Evolutionary conservation across 2,329 filamentous ascomycete species (phyloP).

Genomic region (Madurella mycetomatis): DNA sequence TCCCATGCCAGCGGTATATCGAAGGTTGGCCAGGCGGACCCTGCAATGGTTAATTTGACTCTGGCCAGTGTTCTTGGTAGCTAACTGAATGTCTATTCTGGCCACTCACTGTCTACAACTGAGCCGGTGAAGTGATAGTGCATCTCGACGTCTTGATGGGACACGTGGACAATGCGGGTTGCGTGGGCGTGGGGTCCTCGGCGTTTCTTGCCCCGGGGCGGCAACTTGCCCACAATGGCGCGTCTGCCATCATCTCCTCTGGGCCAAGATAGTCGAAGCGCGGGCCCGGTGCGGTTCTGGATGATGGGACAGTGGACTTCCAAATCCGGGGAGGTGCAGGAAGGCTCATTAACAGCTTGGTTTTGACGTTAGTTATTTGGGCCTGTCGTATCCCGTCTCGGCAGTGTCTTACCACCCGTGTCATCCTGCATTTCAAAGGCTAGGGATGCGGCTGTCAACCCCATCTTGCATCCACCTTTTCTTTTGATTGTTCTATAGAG

Average conservation of each 20-base stretch:
- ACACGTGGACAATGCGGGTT: conserved; percentile 19
- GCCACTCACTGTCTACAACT: neutral
- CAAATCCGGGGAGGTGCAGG: no score
- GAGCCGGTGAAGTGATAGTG: conserved; percentile 17
- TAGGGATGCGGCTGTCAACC: no score
- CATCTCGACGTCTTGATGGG: conserved; percentile 20
- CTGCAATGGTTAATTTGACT: neutral
- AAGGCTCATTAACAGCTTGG: no score
- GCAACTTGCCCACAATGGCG: conserved; percentile 17
- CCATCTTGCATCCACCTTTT: no score
- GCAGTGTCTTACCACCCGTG: no score
- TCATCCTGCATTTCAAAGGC: no score
- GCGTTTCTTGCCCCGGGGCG: neutral
- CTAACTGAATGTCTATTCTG: neutral
- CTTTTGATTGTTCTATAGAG: no score
- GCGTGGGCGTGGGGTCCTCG: conserved; percentile 1
- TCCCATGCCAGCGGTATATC: conserved; percentile 20
- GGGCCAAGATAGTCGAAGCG: conserved; percentile 24
- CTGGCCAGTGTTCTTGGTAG: neutral
- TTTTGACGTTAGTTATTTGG: no score
- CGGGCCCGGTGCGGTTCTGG: neutral
- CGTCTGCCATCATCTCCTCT: conserved; percentile 18
- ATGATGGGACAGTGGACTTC: neutral
- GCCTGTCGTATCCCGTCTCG: no score
- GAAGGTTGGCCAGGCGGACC: neutral